Evolutionary conservation across 2,329 filamentous ascomycete genomes (phyloP), one percentile per base, ranked within the genome.

Genomic region (Tolypocladium inflatum): DNA sequence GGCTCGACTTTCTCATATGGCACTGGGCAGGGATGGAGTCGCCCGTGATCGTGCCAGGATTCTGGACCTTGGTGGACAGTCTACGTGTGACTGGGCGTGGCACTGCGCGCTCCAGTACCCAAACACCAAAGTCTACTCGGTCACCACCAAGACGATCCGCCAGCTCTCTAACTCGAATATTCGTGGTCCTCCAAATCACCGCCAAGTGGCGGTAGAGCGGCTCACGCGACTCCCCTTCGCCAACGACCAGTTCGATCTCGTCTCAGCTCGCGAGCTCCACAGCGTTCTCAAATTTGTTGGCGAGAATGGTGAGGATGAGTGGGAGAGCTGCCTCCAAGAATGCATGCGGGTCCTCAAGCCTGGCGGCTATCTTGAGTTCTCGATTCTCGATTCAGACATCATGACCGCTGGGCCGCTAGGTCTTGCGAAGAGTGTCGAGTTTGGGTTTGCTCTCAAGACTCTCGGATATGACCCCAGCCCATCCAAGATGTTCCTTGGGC

Each of bases 51-150:
- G 85, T 30, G 76, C 85, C 4, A 80, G 88, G 39, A 87, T 97
- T 58, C 82, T 97, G 33, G 93, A 97, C 69, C 85, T 97, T 39
- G 91, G 90, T 54, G 92, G 92, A 51, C 87, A 93, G 68, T 81
- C 88, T 0, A 85, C 89, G 17, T 93, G 91, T 69, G 91, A 96
- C 72, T 99, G 94, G 94, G 93, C 90, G 26, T 99, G 94, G 94
- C 87, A 94, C 69, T 89, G 91, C 59, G 91, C 94, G 1, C 80
- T 89, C 54, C 88, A 93, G 70, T 94, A 92, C 72, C 90, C 90
- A 21, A 87, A 90, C 70, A 83, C 89, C 58, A 91, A 90, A 70
- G 84, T 97, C 57, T 95, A 92, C 76, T 97, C 93, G 0, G 90
- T 93, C 57, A 89, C 88, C 42, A 90, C 87, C 62, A 88, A 89